Evolutionary conservation across 192 early-diverging fungal genomes (phyloP).

Genomic region (Backusella liffmaniae): DNA sequence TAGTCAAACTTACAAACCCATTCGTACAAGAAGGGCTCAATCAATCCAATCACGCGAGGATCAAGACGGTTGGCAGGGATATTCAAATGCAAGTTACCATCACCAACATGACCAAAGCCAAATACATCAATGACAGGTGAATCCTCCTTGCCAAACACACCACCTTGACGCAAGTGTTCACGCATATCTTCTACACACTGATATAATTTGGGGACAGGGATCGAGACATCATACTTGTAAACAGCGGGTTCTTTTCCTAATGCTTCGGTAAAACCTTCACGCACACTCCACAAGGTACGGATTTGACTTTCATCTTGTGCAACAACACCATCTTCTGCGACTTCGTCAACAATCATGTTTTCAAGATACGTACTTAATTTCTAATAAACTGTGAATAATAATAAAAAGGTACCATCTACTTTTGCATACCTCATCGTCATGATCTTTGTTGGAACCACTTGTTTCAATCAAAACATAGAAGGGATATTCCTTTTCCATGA

Average conservation of each 20-base stretch:
- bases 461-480: slow-evolving; percentile 98
- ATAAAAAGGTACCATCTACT: background rate
- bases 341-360: slow-evolving; percentile 65
- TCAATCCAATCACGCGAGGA: slow-evolving; percentile 58
- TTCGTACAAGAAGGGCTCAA: slow-evolving; percentile 95
- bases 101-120: slow-evolving; percentile 98
- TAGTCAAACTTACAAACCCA: slow-evolving; percentile 58
- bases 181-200: slow-evolving; percentile 80
- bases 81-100: slow-evolving; percentile 97
- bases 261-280: slow-evolving; percentile 95
- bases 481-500: slow-evolving; percentile 63
- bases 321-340: slow-evolving; percentile 85
- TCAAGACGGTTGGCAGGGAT: slow-evolving; percentile 70
- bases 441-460: slow-evolving; percentile 87
- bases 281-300: slow-evolving; percentile 80
- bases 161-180: slow-evolving; percentile 53
- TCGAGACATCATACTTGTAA: slow-evolving; percentile 96
- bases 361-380: slow-evolving; percentile 82
- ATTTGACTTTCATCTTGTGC: slow-evolving; percentile 89
- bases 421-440: slow-evolving; percentile 73
- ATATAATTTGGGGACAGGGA: slow-evolving; percentile 87
- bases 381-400: background rate
- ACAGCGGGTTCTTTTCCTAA: slow-evolving; percentile 82
- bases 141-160: slow-evolving; percentile 56
- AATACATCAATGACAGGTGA: slow-evolving; percentile 70